Percentiles rank a stretch among this genome's conserved stretches.
Conservation (phyloP, 2,329 filamentous ascomycete genomes). For the Raffaelea ambrosiae region DNA sequence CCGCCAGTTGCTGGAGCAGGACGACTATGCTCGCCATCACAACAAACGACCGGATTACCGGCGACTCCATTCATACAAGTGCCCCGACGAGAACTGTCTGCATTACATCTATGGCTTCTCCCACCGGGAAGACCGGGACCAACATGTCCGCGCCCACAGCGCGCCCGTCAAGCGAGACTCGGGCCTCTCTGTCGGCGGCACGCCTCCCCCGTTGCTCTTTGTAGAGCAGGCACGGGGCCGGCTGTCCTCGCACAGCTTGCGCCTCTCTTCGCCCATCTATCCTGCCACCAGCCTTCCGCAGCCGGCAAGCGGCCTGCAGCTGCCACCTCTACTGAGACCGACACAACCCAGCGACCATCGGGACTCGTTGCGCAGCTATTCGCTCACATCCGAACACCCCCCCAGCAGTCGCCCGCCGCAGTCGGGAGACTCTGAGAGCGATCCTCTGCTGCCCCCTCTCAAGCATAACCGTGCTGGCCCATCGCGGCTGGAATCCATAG, state of each 20-base stretch:
- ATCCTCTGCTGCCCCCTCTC: conserved; percentile 45
- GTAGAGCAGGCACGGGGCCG: neutral
- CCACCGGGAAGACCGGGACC: conserved; percentile 40
- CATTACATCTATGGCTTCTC: conserved; percentile 52
- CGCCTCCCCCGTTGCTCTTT: conserved; percentile 19
- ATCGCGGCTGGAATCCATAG: conserved; percentile 47
- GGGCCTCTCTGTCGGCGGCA: conserved; percentile 30
- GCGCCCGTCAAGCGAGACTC: conserved; percentile 34
- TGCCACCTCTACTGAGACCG: conserved; percentile 26
- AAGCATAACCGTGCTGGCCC: conserved; percentile 45
- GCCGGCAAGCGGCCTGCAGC: conserved; percentile 17
- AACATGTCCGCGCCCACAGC: conserved; percentile 39
- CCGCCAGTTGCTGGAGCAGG: conserved; percentile 25
- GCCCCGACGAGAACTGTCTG: conserved; percentile 44
- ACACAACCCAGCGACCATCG: conserved; percentile 29
- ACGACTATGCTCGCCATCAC: conserved; percentile 15
- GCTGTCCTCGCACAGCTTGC: conserved; percentile 25
- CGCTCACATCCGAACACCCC: conserved; percentile 30
- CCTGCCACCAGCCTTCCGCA: conserved; percentile 18
- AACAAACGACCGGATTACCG: neutral
- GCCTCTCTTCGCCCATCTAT: conserved; percentile 20
- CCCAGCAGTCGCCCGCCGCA: conserved; percentile 14
- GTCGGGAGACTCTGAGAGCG: conserved; percentile 34
- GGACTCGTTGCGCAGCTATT: conserved; percentile 30
- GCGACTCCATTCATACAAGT: conserved; percentile 37